Evolutionary conservation across 2,329 filamentous ascomycete genomes (phyloP).

Genomic region (Trichoderma atrobrunneum): DNA sequence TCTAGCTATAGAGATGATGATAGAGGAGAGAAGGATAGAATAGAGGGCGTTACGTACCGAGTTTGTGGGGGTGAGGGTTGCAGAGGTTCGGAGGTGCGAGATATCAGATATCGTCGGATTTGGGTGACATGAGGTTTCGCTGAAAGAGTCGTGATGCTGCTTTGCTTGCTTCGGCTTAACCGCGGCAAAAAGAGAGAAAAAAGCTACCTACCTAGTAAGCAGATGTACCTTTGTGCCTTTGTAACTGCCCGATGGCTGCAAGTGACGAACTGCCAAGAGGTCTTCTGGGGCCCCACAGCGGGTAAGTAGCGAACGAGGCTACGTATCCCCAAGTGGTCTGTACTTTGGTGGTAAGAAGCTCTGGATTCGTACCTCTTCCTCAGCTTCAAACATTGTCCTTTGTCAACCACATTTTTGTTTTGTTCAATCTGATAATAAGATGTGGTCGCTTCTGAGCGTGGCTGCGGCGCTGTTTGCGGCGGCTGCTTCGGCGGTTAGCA

Average conservation of each 20-base stretch:
- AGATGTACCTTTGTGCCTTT: not conserved
- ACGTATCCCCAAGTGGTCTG: constrained; percentile 34
- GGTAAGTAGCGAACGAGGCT: constrained; percentile 28
- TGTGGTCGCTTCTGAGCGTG: constrained; percentile 73
- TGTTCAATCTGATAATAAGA: constrained; percentile 34
- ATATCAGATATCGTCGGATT: not conserved
- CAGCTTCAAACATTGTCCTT: not conserved
- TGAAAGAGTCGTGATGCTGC: not conserved
- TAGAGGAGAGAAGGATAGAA: not conserved
- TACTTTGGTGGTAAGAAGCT: not conserved
- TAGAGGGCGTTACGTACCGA: not conserved
- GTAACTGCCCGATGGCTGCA: not conserved
- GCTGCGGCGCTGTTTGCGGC: constrained; percentile 65
- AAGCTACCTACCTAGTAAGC: not conserved
- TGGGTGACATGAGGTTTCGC: not conserved
- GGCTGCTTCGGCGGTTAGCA: constrained; percentile 72
- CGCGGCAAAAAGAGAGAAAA: not conserved
- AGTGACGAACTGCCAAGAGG: constrained; percentile 7
- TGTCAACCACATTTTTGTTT: not conserved
- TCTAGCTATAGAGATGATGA: not conserved
- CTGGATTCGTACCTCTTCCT: not conserved
- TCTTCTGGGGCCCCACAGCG: not conserved
- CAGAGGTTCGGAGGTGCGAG: not conserved
- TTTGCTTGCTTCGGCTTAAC: not conserved
- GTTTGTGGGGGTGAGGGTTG: not conserved